phyloP scores from a whole-genome alignment of 1,284 basidiomycete genomes.

The Termitomyces sp. region DNA sequence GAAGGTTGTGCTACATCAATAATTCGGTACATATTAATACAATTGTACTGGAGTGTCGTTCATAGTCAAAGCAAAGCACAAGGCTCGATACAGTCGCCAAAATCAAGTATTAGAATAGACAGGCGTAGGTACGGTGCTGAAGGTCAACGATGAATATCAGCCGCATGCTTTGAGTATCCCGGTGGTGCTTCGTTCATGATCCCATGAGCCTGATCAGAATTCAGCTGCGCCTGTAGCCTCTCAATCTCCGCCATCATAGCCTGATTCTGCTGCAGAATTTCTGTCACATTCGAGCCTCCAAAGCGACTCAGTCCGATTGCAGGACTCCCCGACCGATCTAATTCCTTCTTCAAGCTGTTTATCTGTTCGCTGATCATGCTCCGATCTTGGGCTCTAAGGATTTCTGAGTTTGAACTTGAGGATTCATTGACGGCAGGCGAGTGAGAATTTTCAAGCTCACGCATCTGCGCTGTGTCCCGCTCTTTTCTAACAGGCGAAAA shows the following conservation, averaged over 20 bases:
- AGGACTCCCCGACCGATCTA: neutral
- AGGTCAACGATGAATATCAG: neutral
- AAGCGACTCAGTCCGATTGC: neutral
- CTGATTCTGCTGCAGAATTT: neutral
- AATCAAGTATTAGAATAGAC: neutral
- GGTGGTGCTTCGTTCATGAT: neutral
- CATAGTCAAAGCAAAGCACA: no score
- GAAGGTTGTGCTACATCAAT: no score
- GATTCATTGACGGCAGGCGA: neutral
- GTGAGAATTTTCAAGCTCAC: neutral
- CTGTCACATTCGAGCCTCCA: neutral
- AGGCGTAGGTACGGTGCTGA: neutral
- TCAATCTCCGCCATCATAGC: constrained; percentile 1
- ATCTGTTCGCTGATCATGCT: neutral
- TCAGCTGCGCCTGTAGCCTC: neutral
- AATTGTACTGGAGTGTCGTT: no score
- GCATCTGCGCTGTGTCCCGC: neutral
- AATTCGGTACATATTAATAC: no score
- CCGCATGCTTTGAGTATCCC: neutral
- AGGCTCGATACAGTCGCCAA: no score
- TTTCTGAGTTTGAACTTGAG: neutral
- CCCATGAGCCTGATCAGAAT: no score
- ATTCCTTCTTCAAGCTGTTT: neutral
- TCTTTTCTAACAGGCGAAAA: neutral
- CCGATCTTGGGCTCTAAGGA: neutral